phyloP scores from a whole-genome alignment of 1,139 yeast genomes.

The Candida sp. region DNA sequence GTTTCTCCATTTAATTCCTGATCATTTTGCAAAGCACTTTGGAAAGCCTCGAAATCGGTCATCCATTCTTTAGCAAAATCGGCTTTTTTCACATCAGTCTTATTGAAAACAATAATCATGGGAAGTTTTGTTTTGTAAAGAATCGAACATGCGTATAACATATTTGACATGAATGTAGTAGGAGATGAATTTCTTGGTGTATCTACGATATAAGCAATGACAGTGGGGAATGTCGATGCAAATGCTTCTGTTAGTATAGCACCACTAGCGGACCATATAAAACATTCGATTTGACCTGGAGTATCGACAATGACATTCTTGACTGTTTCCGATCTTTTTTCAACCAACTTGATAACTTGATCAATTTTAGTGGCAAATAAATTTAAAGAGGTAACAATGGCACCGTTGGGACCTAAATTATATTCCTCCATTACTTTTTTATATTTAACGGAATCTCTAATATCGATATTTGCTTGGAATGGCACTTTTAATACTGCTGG shows the following conservation, averaged over 20 bases:
- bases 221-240: constrained; percentile 95
- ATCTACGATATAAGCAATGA: constrained; percentile 92
- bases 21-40: constrained; percentile 65
- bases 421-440: constrained; percentile 94
- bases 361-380: constrained; percentile 94
- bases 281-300: constrained; percentile 98
- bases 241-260: constrained; percentile 95
- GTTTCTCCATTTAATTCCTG: constrained; percentile 63
- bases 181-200: constrained; percentile 95
- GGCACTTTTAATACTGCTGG: constrained; percentile 96
- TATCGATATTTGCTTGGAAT: constrained; percentile 91
- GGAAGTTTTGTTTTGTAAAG: constrained; percentile 95
- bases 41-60: constrained; percentile 94
- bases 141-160: constrained; percentile 97
- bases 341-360: constrained; percentile 85
- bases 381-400: constrained; percentile 92
- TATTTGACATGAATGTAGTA: constrained; percentile 95
- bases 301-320: constrained; percentile 88
- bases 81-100: constrained; percentile 84
- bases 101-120: constrained; percentile 95
- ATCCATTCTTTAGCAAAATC: constrained; percentile 96
- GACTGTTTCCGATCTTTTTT: constrained; percentile 66
- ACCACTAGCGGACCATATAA: constrained; percentile 97
- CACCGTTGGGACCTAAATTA: constrained; percentile 96
- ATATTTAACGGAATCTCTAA: constrained; percentile 93